Evolutionary conservation across 2,329 filamentous ascomycete genomes (phyloP), one percentile per base, ranked within the genome.

Genomic region (Ceratocystis harringtonii): DNA sequence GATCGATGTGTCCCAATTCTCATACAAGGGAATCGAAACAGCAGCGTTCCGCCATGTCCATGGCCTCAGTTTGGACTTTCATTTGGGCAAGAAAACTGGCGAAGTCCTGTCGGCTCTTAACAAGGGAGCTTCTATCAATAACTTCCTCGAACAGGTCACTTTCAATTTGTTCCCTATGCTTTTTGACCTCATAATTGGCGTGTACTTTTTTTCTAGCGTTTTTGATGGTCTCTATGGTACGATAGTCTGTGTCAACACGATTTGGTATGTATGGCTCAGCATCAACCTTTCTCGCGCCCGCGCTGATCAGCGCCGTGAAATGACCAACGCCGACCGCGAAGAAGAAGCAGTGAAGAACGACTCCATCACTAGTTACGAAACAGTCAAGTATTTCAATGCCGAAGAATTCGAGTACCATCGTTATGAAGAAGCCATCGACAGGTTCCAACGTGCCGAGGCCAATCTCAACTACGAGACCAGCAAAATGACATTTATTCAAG

Each of bases 281-380:
- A 90, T 99, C 70, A 89, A 92, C 69, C 91, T 99, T 87, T 92
- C 94, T 17, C 88, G 92, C 68, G 96, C 91, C 78, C 84, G 94
- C 70, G 90, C 92, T 5, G 90, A 95, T 71, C 90, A 96, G 71
- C 85, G 94, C 71, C 84, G 94, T 68, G 84, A 92, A 72, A 96
- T 96, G 88, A 92, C 92, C 62, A 97, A 96, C 73, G 90, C 91
- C 15, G 91, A 94, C 70, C 84, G 94, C 69, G 91, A 96, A 76
- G 91, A 96, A 76, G 92, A 96, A 75, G 94, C 94, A 5, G 91
- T 97, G 70, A 97, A 97, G 76, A 97, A 96, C 73, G 94, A 99
- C 74, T 97, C 94, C 0, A 94, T 99, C 78, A 91, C 94, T 68
- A 95, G 91, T n/a, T 99, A 97, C 74, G 94, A 99, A 77, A 92